Conservation (phyloP, 164 flowering plant species). For the Macadamia integrifolia region DNA sequence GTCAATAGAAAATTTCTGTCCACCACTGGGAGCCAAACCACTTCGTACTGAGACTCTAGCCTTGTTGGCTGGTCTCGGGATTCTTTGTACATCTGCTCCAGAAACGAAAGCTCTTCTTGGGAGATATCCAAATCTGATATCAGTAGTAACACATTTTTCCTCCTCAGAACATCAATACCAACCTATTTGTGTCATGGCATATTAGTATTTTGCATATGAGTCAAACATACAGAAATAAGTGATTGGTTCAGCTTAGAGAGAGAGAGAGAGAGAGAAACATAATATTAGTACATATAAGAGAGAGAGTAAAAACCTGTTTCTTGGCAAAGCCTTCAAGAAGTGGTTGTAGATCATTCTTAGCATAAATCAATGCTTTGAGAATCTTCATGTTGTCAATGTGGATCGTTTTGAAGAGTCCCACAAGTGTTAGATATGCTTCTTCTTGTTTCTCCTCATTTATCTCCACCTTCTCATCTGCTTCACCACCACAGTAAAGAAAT, state of each 20-base stretch:
- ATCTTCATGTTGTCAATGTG: constrained; percentile 70
- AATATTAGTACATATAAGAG: too few species aligned
- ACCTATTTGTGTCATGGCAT: constrained; percentile 44
- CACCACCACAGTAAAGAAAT: neutral
- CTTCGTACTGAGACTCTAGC: constrained; percentile 56
- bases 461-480: constrained; percentile 44
- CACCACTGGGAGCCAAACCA: constrained; percentile 79
- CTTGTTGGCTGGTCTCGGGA: constrained; percentile 29
- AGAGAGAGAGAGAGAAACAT: too few species aligned
- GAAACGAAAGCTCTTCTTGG: constrained; percentile 48
- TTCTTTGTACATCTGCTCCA: constrained; percentile 55
- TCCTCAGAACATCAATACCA: constrained; percentile 48
- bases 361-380: constrained; percentile 41
- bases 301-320: constrained; percentile 36
- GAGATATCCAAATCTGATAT: constrained; percentile 67
- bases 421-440: constrained; percentile 29
- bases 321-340: constrained; percentile 47
- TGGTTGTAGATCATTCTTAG: constrained; percentile 50
- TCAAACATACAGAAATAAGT: neutral
- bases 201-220: neutral
- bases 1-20: constrained; percentile 40
- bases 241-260: too few species aligned
- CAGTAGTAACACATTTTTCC: constrained; percentile 64
- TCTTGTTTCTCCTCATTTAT: too few species aligned
- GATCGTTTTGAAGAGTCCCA: constrained; percentile 32